A percentile compares a stretch with the other conserved stretches of the same genome.
Evolutionary conservation across 768 basidiomycete species (phyloP).

Genomic region (Naganishia randhawae): DNA sequence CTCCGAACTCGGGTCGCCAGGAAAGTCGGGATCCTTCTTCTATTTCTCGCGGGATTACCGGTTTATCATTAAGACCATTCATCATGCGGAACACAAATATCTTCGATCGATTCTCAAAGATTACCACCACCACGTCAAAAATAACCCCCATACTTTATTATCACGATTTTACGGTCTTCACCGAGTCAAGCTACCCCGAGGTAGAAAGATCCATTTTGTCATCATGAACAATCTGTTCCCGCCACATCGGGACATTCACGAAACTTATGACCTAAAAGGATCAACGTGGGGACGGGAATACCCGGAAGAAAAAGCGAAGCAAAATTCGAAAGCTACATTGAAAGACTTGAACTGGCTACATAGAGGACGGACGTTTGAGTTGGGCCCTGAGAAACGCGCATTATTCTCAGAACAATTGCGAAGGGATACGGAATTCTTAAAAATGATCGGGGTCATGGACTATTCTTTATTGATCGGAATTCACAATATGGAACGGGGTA

Average conservation of each 20-base stretch:
- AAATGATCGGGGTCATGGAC: constrained; percentile 85
- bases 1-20: constrained; percentile 93
- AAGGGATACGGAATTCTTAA: constrained; percentile 80
- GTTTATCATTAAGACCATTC: constrained; percentile 99
- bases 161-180: constrained; percentile 96
- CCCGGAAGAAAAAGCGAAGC: constrained; percentile 69
- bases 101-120: constrained; percentile 74
- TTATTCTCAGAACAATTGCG: constrained; percentile 84
- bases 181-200: constrained; percentile 89
- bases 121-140: constrained; percentile 79
- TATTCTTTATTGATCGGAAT: constrained; percentile 92
- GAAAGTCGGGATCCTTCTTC: constrained; percentile 98
- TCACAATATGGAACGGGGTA: constrained; percentile 84
- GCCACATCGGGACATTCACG: constrained; percentile 92
- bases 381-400: constrained; percentile 95
- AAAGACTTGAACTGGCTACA: constrained; percentile 98
- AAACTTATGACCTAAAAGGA: constrained; percentile 95
- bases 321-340: constrained; percentile 81
- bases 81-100: constrained; percentile 89
- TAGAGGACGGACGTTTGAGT: constrained; percentile 66
- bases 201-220: constrained; percentile 95
- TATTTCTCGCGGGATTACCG: constrained; percentile 98
- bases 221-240: constrained; percentile 99
- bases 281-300: constrained; percentile 84
- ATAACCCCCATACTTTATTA: constrained; percentile 87